These are phyloP conservation scores for Pezicula neosporulosa DNA, from an alignment of 2,329 filamentous ascomycete genomes.

Conservation along the genomic window DNA sequence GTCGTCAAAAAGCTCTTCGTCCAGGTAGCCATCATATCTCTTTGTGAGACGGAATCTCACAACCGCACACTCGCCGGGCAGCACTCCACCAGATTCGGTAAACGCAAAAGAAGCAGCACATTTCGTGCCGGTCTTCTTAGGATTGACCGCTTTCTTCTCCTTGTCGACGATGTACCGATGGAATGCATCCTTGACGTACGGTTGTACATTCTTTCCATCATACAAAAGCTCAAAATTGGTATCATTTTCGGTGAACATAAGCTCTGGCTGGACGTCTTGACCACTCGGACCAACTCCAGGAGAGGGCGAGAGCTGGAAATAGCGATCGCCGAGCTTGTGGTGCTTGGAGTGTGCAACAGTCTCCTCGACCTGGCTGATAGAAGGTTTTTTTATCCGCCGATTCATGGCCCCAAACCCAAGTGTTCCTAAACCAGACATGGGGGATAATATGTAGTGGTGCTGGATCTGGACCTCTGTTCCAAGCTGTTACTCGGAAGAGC, in stretches of 20 bases:
- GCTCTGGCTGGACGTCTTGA: constrained; percentile 77
- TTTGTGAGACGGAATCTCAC: constrained; percentile 87
- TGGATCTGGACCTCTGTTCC: constrained; percentile 88
- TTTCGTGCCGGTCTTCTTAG: constrained; percentile 78
- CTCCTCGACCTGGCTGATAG: constrained; percentile 63
- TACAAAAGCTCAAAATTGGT: constrained; percentile 82
- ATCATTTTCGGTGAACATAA: constrained; percentile 95
- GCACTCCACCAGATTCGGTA: constrained; percentile 82
- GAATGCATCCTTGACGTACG: constrained; percentile 94
- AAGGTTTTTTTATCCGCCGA: constrained; percentile 75
- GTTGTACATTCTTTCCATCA: constrained; percentile 70
- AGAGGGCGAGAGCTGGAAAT: constrained; percentile 82
- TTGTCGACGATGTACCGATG: constrained; percentile 82
- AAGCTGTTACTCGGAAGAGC: constrained; percentile 90
- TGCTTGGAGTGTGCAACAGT: constrained; percentile 76
- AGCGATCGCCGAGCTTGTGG: constrained; percentile 75
- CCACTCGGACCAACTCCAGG: constrained; percentile 77
- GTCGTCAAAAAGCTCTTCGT: constrained; percentile 91
- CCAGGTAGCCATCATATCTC: constrained; percentile 72
- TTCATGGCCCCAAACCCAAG: constrained; percentile 92
- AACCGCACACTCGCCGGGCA: constrained; percentile 88
- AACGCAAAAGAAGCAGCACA: constrained; percentile 89
- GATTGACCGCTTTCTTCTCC: constrained; percentile 79
- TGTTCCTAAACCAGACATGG: constrained; percentile 96
- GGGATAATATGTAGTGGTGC: constrained; percentile 91